Conservation (phyloP, 257 asterid species). For the Fraxinus americana region DNA sequence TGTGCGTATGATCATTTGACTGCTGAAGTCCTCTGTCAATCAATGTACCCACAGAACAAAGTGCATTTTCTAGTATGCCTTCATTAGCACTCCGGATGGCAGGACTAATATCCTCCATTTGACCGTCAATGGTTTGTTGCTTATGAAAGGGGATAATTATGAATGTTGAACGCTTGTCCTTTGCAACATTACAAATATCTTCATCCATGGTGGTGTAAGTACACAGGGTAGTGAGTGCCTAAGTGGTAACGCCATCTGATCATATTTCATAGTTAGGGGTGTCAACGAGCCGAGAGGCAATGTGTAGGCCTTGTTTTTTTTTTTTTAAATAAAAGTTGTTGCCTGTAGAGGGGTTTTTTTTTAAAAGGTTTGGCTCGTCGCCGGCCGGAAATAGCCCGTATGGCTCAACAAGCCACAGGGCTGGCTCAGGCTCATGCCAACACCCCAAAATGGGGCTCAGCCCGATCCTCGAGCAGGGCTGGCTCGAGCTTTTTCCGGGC, state of each 20-base stretch:
- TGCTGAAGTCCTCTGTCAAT: conserved; percentile 56
- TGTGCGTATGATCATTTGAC: conserved; percentile 40
- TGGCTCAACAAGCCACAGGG: too few relatives aligned
- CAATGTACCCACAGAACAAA: conserved; percentile 85
- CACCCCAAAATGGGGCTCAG: too few relatives aligned
- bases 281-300: too few relatives aligned
- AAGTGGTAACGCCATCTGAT: conserved; percentile 64
- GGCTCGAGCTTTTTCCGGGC: too few relatives aligned
- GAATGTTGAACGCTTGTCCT: conserved; percentile 61
- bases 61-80: conserved; percentile 64
- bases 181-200: conserved; percentile 72
- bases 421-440: too few relatives aligned
- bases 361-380: too few relatives aligned
- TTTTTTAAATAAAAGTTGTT: too few relatives aligned
- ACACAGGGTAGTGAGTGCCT: conserved; percentile 64
- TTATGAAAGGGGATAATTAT: conserved; percentile 81
- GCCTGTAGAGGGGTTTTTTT: too few relatives aligned
- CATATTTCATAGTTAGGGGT: conserved; percentile 41
- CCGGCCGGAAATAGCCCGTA: too few relatives aligned
- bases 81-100: conserved; percentile 67
- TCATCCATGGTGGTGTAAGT: conserved; percentile 79
- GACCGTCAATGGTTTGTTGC: conserved; percentile 51
- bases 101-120: conserved; percentile 70
- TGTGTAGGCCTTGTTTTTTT: too few relatives aligned
- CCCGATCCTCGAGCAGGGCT: too few relatives aligned